A percentile compares a stretch with the other conserved stretches of the same genome.
These are phyloP conservation scores for Talaromyces rugulosus DNA, from an alignment of 2,329 filamentous ascomycete genomes.

Conservation along the genomic window DNA sequence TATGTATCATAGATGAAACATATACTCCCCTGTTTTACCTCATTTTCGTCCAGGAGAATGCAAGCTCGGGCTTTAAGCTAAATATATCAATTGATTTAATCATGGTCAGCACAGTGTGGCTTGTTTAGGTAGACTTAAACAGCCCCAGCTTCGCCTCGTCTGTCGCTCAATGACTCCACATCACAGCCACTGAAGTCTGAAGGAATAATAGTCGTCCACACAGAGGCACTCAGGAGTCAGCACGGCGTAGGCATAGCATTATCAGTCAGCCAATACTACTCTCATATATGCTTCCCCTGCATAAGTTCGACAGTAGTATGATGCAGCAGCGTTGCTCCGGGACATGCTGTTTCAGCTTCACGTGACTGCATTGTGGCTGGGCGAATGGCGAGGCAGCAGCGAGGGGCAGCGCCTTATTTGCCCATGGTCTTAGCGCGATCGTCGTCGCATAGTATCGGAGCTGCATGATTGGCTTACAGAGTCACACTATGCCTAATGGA, in stretches of 20 bases:
- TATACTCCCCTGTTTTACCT: no score
- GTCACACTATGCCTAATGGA: neutral
- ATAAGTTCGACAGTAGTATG: neutral
- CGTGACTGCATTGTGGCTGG: constrained; percentile 10
- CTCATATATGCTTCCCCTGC: neutral
- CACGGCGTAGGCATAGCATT: no score
- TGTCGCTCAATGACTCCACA: neutral
- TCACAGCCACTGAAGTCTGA: neutral
- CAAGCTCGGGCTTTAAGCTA: no score
- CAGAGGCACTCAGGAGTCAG: no score
- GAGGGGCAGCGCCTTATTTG: constrained; percentile 1
- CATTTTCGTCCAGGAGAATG: no score
- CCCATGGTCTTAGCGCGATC: neutral
- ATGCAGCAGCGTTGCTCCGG: neutral
- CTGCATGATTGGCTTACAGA: neutral
- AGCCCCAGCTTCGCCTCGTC: neutral
- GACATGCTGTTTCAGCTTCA: neutral
- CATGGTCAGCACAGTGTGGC: no score
- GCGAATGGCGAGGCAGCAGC: constrained; percentile 5
- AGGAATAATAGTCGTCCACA: no score
- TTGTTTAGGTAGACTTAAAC: neutral
- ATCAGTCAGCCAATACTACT: neutral
- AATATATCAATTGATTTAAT: no score
- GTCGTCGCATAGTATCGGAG: neutral
- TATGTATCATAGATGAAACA: no score